phyloP scores from a whole-genome alignment of 371 early-diverging fungal genomes.

The Thermomucor indicae-seudaticae region DNA sequence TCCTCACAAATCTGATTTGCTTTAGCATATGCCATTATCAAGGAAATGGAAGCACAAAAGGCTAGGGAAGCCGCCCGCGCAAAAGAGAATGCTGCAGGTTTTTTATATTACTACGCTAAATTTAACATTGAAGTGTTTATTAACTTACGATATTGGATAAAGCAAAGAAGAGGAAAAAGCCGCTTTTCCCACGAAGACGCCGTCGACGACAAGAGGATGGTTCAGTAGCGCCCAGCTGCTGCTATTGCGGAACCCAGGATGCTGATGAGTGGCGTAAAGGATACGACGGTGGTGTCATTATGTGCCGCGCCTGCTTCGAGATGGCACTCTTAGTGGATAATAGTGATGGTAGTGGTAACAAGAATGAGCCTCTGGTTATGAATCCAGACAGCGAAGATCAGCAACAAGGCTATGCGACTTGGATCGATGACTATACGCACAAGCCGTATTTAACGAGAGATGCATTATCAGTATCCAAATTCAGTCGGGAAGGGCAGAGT shows the following conservation, averaged over 20 bases:
- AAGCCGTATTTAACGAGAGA: constrained; percentile 77
- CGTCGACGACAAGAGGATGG: constrained; percentile 28
- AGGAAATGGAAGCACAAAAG: constrained; percentile 50
- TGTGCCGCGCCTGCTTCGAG: constrained; percentile 80
- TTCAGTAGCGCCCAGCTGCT: constrained; percentile 27
- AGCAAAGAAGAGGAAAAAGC: constrained; percentile 30
- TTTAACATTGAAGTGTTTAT: neutral
- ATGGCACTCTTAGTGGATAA: constrained; percentile 48
- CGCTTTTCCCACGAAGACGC: constrained; percentile 28
- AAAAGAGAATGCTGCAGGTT: constrained; percentile 28
- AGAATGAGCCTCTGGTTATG: constrained; percentile 1
- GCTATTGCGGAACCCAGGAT: constrained; percentile 42
- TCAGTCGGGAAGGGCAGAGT: constrained; percentile 39
- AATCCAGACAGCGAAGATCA: constrained; percentile 15
- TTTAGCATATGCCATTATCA: constrained; percentile 35
- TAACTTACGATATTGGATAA: neutral
- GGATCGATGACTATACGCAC: constrained; percentile 78
- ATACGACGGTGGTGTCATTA: constrained; percentile 73
- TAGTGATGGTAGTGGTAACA: constrained; percentile 18
- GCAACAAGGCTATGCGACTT: constrained; percentile 44
- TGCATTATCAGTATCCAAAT: constrained; percentile 46
- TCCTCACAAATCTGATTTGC: constrained; percentile 6
- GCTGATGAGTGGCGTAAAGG: constrained; percentile 60
- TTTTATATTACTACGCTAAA: neutral
- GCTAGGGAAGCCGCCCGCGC: constrained; percentile 40